phyloP scores from a whole-genome alignment of 2,329 filamentous ascomycete species.

The Aspergillus niger region DNA sequence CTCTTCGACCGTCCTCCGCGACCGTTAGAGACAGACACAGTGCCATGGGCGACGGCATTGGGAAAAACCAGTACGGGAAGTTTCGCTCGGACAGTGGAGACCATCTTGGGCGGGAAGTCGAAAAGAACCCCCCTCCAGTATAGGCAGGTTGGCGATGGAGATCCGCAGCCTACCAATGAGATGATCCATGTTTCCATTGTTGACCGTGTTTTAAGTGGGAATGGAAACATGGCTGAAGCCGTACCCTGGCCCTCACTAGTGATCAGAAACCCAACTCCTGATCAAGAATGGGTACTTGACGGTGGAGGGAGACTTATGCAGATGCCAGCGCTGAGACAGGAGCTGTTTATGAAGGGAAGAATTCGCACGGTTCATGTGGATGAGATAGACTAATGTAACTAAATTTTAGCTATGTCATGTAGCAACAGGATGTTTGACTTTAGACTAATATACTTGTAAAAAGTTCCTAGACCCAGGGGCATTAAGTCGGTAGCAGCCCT shows the following conservation, averaged over 20 bases:
- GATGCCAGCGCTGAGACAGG: background rate
- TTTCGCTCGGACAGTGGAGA: constrained; percentile 15
- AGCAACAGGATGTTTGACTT: too few species aligned
- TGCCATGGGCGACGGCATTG: constrained; percentile 22
- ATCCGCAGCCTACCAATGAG: constrained; percentile 12
- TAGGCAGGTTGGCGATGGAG: background rate
- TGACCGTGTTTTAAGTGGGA: constrained; percentile 2
- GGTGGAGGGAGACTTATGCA: background rate
- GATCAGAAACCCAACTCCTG: background rate
- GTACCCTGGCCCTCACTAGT: constrained; percentile 1
- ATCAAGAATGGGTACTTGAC: background rate
- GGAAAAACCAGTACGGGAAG: constrained; percentile 11
- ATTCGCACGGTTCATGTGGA: constrained; percentile 15
- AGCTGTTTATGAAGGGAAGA: constrained; percentile 15
- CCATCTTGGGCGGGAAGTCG: constrained; percentile 12
- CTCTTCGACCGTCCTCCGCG: constrained; percentile 20
- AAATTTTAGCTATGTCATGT: background rate
- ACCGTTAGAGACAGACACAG: background rate
- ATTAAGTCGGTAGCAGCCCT: too few species aligned
- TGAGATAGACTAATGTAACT: constrained; percentile 3
- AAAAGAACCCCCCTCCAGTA: constrained; percentile 21
- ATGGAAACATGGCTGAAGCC: background rate
- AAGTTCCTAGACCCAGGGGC: too few species aligned
- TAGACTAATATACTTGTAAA: rapidly evolving
- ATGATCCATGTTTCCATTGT: constrained; percentile 17